Percentiles rank a stretch among this genome's conserved stretches.
phyloP scores from a whole-genome alignment of 2,329 filamentous ascomycete genomes.

The Pseudonectria foliicola region DNA sequence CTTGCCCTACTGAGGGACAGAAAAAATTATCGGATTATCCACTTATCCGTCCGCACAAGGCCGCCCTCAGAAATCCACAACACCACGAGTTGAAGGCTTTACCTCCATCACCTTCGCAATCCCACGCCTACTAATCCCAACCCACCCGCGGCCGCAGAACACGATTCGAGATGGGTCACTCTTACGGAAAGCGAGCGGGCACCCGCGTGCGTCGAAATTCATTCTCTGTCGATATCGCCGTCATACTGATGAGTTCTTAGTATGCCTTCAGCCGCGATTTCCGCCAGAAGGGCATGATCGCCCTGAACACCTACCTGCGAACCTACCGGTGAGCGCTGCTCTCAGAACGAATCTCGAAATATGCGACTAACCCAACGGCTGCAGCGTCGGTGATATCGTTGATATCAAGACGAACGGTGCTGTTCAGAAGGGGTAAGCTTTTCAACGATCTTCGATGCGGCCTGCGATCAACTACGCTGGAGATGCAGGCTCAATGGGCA shows the following conservation, averaged over 20 bases:
- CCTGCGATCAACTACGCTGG: constrained; percentile 10
- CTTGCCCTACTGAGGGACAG: constrained; percentile 26
- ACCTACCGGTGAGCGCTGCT: constrained; percentile 64
- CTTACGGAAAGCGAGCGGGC: constrained; percentile 78
- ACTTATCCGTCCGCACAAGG: constrained; percentile 31
- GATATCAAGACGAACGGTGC: constrained; percentile 99
- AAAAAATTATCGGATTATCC: constrained; percentile 31
- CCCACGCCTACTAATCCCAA: constrained; percentile 37
- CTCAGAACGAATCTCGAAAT: background rate
- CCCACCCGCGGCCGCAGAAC: constrained; percentile 32
- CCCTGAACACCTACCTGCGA: constrained; percentile 87
- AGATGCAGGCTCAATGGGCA: constrained; percentile 3
- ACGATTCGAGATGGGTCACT: constrained; percentile 73
- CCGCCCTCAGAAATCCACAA: constrained; percentile 30
- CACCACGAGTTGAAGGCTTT: constrained; percentile 25
- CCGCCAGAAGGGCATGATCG: constrained; percentile 92
- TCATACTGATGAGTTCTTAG: constrained; percentile 33
- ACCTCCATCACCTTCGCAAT: constrained; percentile 28
- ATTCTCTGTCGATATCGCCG: constrained; percentile 19
- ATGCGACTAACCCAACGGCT: constrained; percentile 35
- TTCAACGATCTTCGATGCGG: constrained; percentile 9
- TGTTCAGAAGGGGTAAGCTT: constrained; percentile 86
- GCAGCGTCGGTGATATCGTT: constrained; percentile 92
- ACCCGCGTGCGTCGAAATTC: constrained; percentile 60
- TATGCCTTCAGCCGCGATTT: constrained; percentile 93